Conservation (phyloP, 2,329 filamentous ascomycete species). For the Fusarium domesticum region DNA sequence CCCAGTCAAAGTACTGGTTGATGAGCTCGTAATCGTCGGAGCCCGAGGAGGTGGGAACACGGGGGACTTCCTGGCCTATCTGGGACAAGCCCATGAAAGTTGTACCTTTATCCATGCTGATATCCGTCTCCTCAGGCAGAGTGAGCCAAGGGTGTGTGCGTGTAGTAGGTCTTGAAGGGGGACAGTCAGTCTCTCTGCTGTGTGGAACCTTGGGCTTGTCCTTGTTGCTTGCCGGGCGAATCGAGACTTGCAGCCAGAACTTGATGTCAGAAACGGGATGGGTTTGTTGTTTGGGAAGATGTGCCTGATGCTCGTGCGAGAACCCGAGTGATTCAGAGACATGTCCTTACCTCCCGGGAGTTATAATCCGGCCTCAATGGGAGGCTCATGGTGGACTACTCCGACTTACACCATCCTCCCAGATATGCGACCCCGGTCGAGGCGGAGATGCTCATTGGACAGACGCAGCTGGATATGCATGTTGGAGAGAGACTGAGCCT, state of each 20-base stretch:
- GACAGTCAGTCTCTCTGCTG: slow-evolving; percentile 28
- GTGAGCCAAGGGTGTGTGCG: neutral
- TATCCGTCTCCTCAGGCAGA: slow-evolving; percentile 27
- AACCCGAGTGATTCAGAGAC: slow-evolving; percentile 39
- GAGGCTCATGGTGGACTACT: slow-evolving; percentile 34
- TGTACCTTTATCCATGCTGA: slow-evolving; percentile 38
- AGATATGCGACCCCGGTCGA: slow-evolving; percentile 8
- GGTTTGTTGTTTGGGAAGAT: slow-evolving; percentile 37
- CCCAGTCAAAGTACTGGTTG: slow-evolving; percentile 39
- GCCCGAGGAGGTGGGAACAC: slow-evolving; percentile 36
- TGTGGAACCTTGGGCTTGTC: slow-evolving; percentile 41
- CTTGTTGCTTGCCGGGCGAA: slow-evolving; percentile 33
- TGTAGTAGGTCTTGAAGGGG: slow-evolving; percentile 37
- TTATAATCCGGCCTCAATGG: slow-evolving; percentile 40
- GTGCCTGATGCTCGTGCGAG: slow-evolving; percentile 40
- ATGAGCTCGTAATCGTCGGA: slow-evolving; percentile 35
- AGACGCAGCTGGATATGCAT: slow-evolving; percentile 14
- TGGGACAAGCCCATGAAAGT: slow-evolving; percentile 33
- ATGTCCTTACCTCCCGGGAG: slow-evolving; percentile 37
- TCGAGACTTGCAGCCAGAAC: slow-evolving; percentile 36
- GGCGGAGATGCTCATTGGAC: slow-evolving; percentile 27
- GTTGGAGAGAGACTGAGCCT: neutral
- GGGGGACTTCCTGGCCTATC: slow-evolving; percentile 37
- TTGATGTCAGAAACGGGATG: slow-evolving; percentile 36
- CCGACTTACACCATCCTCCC: slow-evolving; percentile 40